A percentile compares a stretch with the other conserved stretches of the same genome.
These are phyloP conservation scores for Hyaloscypha finlandica DNA, from an alignment of 495 filamentous ascomycete species.

Conservation along the genomic window DNA sequence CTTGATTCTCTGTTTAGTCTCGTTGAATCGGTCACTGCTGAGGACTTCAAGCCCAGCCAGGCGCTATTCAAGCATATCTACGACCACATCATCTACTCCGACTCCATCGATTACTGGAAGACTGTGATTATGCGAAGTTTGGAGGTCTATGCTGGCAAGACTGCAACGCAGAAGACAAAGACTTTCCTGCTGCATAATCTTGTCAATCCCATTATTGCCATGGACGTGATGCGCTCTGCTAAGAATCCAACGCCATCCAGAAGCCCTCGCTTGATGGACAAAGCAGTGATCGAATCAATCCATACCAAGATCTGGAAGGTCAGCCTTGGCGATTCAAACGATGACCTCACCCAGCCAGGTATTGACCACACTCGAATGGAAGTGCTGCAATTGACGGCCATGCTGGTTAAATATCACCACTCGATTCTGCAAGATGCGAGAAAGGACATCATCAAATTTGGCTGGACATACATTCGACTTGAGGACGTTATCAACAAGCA, in stretches of 20 bases:
- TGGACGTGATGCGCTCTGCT: constrained; percentile 84
- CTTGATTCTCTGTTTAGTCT: constrained; percentile 84
- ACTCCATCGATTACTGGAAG: constrained; percentile 87
- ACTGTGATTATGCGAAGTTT: constrained; percentile 82
- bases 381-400: constrained; percentile 86
- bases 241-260: constrained; percentile 50
- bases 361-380: constrained; percentile 98
- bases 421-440: constrained; percentile 82
- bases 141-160: constrained; percentile 79
- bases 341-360: constrained; percentile 82
- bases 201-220: constrained; percentile 94
- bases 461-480: constrained; percentile 96
- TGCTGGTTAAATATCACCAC: constrained; percentile 92
- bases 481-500: constrained; percentile 99
- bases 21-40: constrained; percentile 79
- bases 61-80: constrained; percentile 83
- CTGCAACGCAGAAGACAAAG: constrained; percentile 81
- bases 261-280: constrained; percentile 79
- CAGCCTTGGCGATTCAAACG: constrained; percentile 77
- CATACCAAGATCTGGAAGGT: constrained; percentile 94
- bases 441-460: constrained; percentile 98
- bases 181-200: constrained; percentile 90
- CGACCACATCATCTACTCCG: constrained; percentile 75
- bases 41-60: constrained; percentile 77
- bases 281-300: constrained; percentile 84